These are phyloP conservation scores for Teunomyces lycoperdinae DNA, from an alignment of 805 yeast species.

Conservation along the genomic window DNA sequence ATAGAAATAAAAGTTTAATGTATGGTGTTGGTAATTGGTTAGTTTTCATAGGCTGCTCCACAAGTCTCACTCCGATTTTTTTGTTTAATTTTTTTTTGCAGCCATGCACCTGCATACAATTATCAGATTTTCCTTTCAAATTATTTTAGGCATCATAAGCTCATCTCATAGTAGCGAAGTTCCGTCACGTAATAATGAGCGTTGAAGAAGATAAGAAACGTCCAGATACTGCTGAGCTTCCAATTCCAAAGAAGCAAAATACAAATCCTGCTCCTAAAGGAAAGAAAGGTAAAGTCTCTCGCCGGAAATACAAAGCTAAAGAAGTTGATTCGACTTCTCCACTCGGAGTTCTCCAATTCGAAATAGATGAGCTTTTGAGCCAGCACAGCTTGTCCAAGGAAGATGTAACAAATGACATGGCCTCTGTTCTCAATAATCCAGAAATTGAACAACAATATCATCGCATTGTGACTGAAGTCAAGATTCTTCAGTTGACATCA, in stretches of 20 bases:
- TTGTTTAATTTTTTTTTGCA: neutral
- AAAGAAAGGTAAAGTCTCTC: conserved; percentile 24
- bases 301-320: conserved; percentile 58
- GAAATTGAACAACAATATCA: conserved; percentile 50
- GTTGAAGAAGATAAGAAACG: conserved; percentile 10
- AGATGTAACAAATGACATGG: conserved; percentile 64
- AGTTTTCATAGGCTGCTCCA: neutral
- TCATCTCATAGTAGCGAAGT: neutral
- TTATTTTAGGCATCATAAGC: neutral
- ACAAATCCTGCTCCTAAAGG: neutral
- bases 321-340: conserved; percentile 76
- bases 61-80: neutral
- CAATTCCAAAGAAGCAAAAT: conserved; percentile 6
- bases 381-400: conserved; percentile 41
- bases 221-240: conserved; percentile 6
- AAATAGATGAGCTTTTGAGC: conserved; percentile 58
- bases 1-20: neutral
- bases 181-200: conserved; percentile 2
- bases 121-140: neutral
- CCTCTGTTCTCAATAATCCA: conserved; percentile 58
- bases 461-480: conserved; percentile 55
- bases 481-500: conserved; percentile 59
- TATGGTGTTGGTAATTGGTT: neutral
- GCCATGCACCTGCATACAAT: neutral
- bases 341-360: conserved; percentile 71